Evolutionary conservation across 1,139 yeast species (phyloP), one percentile per base, ranked within the genome.

Genomic region (Nakaseomyces glabratus): DNA sequence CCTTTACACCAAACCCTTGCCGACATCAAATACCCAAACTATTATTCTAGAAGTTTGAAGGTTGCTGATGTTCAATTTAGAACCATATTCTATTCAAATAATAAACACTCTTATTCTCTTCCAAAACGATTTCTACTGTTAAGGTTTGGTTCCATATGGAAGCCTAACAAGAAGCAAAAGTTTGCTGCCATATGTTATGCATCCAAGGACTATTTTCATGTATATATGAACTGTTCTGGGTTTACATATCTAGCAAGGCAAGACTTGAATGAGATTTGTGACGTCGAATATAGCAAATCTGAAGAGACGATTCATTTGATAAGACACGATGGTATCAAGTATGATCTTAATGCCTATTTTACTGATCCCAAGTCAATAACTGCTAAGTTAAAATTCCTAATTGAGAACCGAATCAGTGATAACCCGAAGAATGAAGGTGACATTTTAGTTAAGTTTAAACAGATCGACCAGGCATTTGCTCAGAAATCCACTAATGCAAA

Each of bases 21-120:
- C 7, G 30, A 26, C 18, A 26, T 40, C 24, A 35, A 30, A 1
- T 82, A 79, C 45, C 94, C 95, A 0, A 51, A 61, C 0, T 70
- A 57, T 41, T 86, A 81, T 53, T 90, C 95, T 1, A 55, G 63
- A 7, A 63, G 65, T 2, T 60, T 82, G 43, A 68, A 74, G 19
- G 66, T 76, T 3, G 68, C 70, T 37, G 95, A 88, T 53, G 68
- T 82, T 28, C 94, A 84, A 52, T 69, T 88, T 70, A 68, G 88
- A 37, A 76, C 95, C 0, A 58, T 86, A 6, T 85, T 82, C 49
- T 86, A 40, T 42, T 47, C 41, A 48, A 52, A 41, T 5, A 42
- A 45, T 29, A 38, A 41, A 23, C 35, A 43, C n/a, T 26, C 35
- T 7, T 25, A 29, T 13, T 32, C 32, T 16, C 28, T 37, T 26